phyloP scores from a whole-genome alignment of 75 land plant genomes.

The Adiantum capillusveneris region DNA sequence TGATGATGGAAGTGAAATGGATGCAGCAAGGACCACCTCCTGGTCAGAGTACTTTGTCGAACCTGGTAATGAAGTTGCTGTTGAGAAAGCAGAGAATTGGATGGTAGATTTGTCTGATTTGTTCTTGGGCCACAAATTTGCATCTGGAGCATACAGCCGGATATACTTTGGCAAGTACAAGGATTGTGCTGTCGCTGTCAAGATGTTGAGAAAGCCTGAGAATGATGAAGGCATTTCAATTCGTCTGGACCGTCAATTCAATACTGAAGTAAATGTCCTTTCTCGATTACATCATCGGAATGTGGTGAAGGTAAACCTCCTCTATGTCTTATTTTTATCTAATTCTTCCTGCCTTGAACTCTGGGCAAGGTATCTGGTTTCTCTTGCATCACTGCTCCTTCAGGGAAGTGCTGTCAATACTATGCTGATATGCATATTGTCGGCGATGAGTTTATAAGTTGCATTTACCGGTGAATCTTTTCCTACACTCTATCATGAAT shows the following conservation, averaged over 20 bases:
- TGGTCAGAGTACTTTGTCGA: too few relatives aligned
- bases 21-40: too few relatives aligned
- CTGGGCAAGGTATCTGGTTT: too few relatives aligned
- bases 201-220: conserved; percentile 71
- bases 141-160: conserved; percentile 76
- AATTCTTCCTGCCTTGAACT: too few relatives aligned
- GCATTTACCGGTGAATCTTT: too few relatives aligned
- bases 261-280: conserved; percentile 42
- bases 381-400: too few relatives aligned
- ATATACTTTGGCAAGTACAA: conserved; percentile 85
- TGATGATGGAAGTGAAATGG: too few relatives aligned
- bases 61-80: conserved; percentile 27
- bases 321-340: too few relatives aligned
- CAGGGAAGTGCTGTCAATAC: too few relatives aligned
- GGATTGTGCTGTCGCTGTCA: conserved; percentile 73
- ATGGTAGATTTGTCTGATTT: conserved; percentile 66
- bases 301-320: conserved; percentile 59
- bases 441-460: too few relatives aligned
- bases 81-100: conserved; percentile 41
- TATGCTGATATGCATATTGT: too few relatives aligned
- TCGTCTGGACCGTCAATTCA: conserved; percentile 54
- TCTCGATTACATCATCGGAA: conserved; percentile 55
- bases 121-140: conserved; percentile 74
- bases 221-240: conserved; percentile 57
- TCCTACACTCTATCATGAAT: too few relatives aligned